Conservation (phyloP, 139 green algal species). For the Haematococcus sp. region DNA sequence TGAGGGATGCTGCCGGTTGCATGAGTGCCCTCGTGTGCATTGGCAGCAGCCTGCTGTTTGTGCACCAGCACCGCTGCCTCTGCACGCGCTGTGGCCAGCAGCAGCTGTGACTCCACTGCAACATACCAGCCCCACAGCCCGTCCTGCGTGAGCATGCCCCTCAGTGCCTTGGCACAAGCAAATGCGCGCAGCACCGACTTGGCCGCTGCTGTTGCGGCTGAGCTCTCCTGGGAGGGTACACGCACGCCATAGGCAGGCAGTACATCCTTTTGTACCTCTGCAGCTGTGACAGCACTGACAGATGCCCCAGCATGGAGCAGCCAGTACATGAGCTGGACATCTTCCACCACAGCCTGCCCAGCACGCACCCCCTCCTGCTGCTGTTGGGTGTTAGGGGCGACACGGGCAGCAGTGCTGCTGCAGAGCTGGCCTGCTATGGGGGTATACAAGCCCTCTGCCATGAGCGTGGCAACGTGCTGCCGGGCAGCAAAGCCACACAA, state of each 20-base stretch:
- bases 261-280: neutral
- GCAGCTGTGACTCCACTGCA: neutral
- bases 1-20: too few relatives aligned
- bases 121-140: neutral
- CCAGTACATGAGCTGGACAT: constrained; percentile 9
- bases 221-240: neutral
- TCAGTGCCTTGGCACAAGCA: neutral
- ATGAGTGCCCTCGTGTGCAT: too few relatives aligned
- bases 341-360: neutral
- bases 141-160: neutral
- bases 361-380: neutral
- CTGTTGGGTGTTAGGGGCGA: neutral
- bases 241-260: neutral
- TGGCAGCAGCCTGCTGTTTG: neutral
- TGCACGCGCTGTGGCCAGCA: neutral
- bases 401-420: neutral
- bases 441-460: neutral
- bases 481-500: neutral
- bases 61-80: neutral
- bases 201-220: neutral
- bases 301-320: neutral
- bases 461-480: neutral
- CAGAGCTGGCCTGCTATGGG: neutral
- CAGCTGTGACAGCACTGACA: neutral
- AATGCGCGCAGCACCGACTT: neutral